Evolutionary conservation across 345 rosid species (phyloP).

Genomic region (Corymbia maculata): DNA sequence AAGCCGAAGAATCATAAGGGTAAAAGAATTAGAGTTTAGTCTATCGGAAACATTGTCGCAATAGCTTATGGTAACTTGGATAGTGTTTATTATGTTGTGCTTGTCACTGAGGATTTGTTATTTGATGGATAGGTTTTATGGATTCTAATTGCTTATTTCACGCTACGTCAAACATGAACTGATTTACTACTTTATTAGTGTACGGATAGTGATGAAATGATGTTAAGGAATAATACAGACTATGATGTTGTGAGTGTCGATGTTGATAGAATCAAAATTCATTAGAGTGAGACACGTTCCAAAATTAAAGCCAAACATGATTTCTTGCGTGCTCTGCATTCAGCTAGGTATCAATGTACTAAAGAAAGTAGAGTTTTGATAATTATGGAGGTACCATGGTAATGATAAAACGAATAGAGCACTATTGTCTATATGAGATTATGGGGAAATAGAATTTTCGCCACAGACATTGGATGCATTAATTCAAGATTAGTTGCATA

Average conservation of each 20-base stretch:
- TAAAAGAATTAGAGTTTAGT: neutral
- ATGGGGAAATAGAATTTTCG: neutral
- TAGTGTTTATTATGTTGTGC: neutral
- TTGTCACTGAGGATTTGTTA: neutral
- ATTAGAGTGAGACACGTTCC: neutral
- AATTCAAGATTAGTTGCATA: neutral
- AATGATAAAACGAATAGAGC: neutral
- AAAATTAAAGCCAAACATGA: neutral
- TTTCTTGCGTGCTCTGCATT: neutral
- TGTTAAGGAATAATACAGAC: neutral
- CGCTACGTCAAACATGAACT: neutral
- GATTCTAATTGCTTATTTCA: neutral
- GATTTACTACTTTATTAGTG: neutral
- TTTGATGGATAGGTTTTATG: neutral
- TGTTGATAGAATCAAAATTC: fast-evolving
- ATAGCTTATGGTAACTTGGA: neutral
- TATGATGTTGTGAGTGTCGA: fast-evolving
- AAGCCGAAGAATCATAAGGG: fast-evolving
- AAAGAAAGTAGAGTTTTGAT: too few relatives aligned
- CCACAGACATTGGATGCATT: fast-evolving
- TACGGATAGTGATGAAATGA: neutral
- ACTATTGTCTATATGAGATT: neutral
- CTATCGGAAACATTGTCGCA: neutral
- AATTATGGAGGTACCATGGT: neutral
- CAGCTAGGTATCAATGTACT: neutral